These are phyloP conservation scores for Ammopiptanthus mongolicus DNA, from an alignment of 306 rosid species.

Conservation along the genomic window DNA sequence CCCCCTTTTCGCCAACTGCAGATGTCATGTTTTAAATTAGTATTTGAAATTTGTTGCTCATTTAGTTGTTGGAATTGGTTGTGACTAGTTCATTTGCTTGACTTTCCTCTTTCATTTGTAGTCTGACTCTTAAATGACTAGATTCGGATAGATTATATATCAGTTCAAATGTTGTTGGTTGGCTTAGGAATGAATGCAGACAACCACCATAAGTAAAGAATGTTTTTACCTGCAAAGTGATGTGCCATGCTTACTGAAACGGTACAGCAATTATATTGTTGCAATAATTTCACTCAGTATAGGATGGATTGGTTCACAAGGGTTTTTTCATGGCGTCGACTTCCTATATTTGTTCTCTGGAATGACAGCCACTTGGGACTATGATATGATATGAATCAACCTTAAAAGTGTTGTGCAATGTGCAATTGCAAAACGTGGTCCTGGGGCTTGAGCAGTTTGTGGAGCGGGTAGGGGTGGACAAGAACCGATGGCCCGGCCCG, in stretches of 20 bases:
- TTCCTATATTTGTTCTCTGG: not conserved
- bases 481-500: too few species aligned
- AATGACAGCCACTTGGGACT: too few species aligned
- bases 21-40: slow-evolving; percentile 24
- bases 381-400: too few species aligned
- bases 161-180: slow-evolving; percentile 5
- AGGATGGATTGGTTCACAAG: not conserved
- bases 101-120: slow-evolving; percentile 21
- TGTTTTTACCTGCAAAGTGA: not conserved
- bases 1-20: slow-evolving; percentile 25
- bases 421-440: too few species aligned
- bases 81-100: slow-evolving; percentile 9
- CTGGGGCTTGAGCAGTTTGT: too few species aligned
- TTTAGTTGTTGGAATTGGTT: slow-evolving; percentile 27
- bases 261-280: not conserved
- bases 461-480: too few species aligned
- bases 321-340: not conserved
- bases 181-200: slow-evolving; percentile 7
- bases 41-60: slow-evolving; percentile 13
- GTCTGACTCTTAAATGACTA: slow-evolving; percentile 8
- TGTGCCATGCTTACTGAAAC: not conserved
- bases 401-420: too few species aligned
- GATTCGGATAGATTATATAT: slow-evolving; percentile 8
- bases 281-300: not conserved
- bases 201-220: not conserved